Conservation (phyloP, 148 eudicot genomes). For the Dianthus caryophyllus region DNA sequence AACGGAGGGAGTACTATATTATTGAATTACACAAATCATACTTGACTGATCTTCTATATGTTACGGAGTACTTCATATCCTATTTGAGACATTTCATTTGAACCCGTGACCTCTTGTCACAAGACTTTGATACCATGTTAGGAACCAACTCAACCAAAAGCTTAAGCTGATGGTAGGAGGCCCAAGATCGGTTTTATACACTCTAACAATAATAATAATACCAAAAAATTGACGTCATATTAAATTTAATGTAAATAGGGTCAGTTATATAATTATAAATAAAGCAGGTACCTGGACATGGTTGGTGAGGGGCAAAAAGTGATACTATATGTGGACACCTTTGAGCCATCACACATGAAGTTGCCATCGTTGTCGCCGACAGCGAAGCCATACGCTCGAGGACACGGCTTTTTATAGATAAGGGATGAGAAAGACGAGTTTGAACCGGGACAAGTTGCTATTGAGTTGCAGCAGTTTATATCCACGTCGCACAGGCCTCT, state of each 20-base stretch:
- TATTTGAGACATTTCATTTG: too few relatives aligned
- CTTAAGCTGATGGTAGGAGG: too few relatives aligned
- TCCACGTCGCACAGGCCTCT: conserved; percentile 1
- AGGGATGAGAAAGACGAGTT: background rate
- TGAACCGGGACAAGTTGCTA: background rate
- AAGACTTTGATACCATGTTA: too few relatives aligned
- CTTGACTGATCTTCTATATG: too few relatives aligned
- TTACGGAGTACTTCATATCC: too few relatives aligned
- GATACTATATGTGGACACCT: background rate
- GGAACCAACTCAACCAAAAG: too few relatives aligned
- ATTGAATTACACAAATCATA: too few relatives aligned
- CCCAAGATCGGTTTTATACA: too few relatives aligned
- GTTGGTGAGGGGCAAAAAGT: conserved; percentile 14
- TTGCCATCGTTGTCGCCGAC: background rate
- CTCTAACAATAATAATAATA: too few relatives aligned
- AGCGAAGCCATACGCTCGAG: background rate
- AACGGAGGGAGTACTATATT: too few relatives aligned
- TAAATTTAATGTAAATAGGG: background rate
- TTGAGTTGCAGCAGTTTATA: background rate
- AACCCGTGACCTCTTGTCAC: too few relatives aligned
- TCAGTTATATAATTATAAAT: background rate
- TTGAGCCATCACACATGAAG: background rate
- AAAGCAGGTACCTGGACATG: conserved; percentile 6
- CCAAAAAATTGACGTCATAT: too few relatives aligned
- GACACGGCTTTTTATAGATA: background rate